Evolutionary conservation across 1,284 basidiomycete genomes (phyloP), one percentile per base, ranked within the genome.

Genomic region (Ceratobasidium theobromae): DNA sequence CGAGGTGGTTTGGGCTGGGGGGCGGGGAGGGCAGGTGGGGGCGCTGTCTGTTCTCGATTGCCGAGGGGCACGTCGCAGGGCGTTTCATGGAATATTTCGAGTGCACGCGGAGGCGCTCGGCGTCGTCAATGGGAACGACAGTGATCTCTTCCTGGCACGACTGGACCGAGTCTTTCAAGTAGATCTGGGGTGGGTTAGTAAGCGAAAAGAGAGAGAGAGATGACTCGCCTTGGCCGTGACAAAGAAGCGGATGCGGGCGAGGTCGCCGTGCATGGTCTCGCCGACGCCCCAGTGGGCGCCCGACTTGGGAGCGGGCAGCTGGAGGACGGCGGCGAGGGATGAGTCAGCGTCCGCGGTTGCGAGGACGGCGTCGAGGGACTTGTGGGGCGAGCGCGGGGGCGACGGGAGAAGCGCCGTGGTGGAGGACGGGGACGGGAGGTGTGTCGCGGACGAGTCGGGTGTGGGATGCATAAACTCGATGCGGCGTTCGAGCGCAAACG

Each of bases 241-340:
- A 73, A 86, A 86, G 75, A 88, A 91, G 71, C 81, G 82, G 53
- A 91, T 81, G 46, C 83, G 81, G n/a, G 82, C 84, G 69, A 88
- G 74, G 51, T 83, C 80, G 45, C 86, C 86, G 69, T 82, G 79
- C 70, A 89, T 81, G 21, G 86, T 87, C 77, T 91, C 88, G 16
- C 89, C 89, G 67, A 88, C 81, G 8, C 87, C 82, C 89, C 89
- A 91, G 27, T 86, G 82, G 45, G 49, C 60, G 33, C 60, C 81
- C 6, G 86, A 84, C 72, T 86, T 88, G 55, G 81, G 75, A 45
- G 83, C 80, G 5, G 89, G 89, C 85, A 89, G 89, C 70, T 86
- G 86, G 40, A 89, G 75, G 6, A 85, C 84, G 46, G 90, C 75
- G 2, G 82, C 86, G 73, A 86, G 84, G 77, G 80, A 46, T 79